Evolutionary conservation across 2,329 filamentous ascomycete genomes (phyloP), one percentile per base, ranked within the genome.

Genomic region (Paraphaeosphaeria sporulosa): DNA sequence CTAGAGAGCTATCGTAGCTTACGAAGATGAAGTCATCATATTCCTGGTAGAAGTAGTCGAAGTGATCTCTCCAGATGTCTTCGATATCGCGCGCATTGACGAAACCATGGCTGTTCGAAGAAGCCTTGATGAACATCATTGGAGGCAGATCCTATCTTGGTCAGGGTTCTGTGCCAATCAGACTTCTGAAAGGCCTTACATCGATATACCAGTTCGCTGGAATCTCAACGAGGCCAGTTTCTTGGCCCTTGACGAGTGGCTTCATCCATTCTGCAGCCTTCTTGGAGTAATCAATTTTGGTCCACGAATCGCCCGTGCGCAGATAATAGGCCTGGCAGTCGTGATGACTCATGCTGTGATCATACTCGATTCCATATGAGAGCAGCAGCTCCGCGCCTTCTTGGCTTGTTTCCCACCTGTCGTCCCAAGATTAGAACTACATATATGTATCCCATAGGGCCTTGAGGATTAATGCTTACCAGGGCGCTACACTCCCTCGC

Each of bases 41-140:
- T 73, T 93, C 89, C 25, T 89, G 82, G 72, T 93, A 93, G 70
- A 90, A 92, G 76, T 92, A 92, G 66, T 89, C 84, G 61, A 90
- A 90, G 64, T 90, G 87, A 61, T 90, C 86, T 65, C 83, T 78
- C 87, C 87, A 90, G 36, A 89, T 82, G 40, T 87, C 86, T 68
- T 90, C 87, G 1, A 90, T 83, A 62, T 88, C 86, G 19, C 84
- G 78, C 0, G 83, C 78, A 60, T 82, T 80, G 2, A 83, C 80
- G 77, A 78, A 89, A 6, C 89, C 89, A 68, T 90, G 88, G n/a
- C 82, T 85, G 66, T 90, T 90, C 0, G 87, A 78, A 0, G 85
- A 81, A 5, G 83, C 84, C 75, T 90, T 90, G 70, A 90, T 89
- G 71, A 90, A 90, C 87, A 90, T 89, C 87, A 90, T 88, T 0